phyloP scores from a whole-genome alignment of 495 filamentous ascomycete species.

The Penicillium antarcticum region DNA sequence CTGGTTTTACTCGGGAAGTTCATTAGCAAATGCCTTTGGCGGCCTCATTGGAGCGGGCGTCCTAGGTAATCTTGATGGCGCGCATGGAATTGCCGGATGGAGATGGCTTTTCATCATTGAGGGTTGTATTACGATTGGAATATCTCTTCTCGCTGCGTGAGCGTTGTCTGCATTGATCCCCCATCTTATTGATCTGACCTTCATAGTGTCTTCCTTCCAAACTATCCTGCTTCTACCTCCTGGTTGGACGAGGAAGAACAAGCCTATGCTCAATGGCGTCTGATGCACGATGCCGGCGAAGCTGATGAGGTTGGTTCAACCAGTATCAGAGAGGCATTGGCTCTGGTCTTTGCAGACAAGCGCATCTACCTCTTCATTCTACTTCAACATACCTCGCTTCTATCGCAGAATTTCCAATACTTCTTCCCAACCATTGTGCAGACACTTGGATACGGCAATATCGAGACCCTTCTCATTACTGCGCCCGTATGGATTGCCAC shows the following conservation, averaged over 20 bases:
- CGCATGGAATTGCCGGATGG: constrained; percentile 58
- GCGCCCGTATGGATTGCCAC: constrained; percentile 70
- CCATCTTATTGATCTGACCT: constrained; percentile 16
- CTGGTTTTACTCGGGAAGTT: constrained; percentile 60
- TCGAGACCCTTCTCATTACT: constrained; percentile 69
- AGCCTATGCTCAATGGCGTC: constrained; percentile 64
- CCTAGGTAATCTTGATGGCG: constrained; percentile 27
- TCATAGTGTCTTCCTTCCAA: constrained; percentile 64
- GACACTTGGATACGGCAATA: constrained; percentile 62
- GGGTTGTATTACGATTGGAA: constrained; percentile 43
- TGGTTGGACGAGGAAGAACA: constrained; percentile 70
- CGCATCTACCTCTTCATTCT: constrained; percentile 38
- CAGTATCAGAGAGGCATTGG: constrained; percentile 24
- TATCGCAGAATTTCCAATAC: constrained; percentile 63
- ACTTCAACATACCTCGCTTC: constrained; percentile 32
- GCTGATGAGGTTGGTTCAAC: constrained; percentile 49
- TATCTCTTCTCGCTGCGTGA: constrained; percentile 24
- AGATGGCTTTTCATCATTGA: constrained; percentile 79
- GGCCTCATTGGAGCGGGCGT: constrained; percentile 59
- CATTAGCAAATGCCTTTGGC: constrained; percentile 62
- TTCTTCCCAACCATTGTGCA: constrained; percentile 82
- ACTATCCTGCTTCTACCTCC: constrained; percentile 71
- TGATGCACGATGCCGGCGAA: constrained; percentile 74
- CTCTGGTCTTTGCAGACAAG: constrained; percentile 27
- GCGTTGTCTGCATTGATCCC: not conserved